phyloP scores from a whole-genome alignment of 441 rosid species.

The Sinapis alba region DNA sequence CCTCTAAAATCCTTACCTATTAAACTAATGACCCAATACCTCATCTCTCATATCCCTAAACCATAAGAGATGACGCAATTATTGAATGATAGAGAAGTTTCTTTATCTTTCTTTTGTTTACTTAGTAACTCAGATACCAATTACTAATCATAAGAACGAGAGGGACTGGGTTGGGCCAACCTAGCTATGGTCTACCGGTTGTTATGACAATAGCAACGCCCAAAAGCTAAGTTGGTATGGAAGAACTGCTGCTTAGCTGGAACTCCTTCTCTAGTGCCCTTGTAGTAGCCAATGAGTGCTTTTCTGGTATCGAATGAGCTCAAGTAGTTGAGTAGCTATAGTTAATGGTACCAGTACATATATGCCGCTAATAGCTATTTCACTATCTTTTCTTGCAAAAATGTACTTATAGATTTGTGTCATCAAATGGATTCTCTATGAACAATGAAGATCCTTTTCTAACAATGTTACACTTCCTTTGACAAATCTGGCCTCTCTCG shows the following conservation, averaged over 20 bases:
- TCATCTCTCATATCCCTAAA: not conserved
- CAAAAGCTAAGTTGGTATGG: not conserved
- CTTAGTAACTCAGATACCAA: not conserved
- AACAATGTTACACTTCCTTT: constrained; percentile 35
- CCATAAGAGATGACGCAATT: not conserved
- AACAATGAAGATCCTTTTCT: constrained; percentile 27
- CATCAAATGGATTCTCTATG: not conserved
- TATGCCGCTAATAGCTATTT: not conserved
- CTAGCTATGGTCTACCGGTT: not conserved
- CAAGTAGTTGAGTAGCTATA: not conserved
- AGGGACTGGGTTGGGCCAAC: not conserved
- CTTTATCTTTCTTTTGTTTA: not conserved
- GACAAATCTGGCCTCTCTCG: constrained; percentile 33
- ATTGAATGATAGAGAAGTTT: not conserved
- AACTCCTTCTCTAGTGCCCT: not conserved
- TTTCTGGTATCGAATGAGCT: not conserved
- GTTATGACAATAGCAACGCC: not conserved
- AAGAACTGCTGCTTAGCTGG: not conserved
- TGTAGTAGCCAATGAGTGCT: not conserved
- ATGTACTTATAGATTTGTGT: not conserved
- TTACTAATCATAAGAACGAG: not conserved
- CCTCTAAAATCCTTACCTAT: not conserved
- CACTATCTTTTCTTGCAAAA: not conserved
- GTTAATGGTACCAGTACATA: not conserved
- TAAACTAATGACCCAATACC: constrained; percentile 2